Base-by-base conservation (phyloP, 2,329 filamentous ascomycete species). In the Parascedosporium putredinis region DNA sequence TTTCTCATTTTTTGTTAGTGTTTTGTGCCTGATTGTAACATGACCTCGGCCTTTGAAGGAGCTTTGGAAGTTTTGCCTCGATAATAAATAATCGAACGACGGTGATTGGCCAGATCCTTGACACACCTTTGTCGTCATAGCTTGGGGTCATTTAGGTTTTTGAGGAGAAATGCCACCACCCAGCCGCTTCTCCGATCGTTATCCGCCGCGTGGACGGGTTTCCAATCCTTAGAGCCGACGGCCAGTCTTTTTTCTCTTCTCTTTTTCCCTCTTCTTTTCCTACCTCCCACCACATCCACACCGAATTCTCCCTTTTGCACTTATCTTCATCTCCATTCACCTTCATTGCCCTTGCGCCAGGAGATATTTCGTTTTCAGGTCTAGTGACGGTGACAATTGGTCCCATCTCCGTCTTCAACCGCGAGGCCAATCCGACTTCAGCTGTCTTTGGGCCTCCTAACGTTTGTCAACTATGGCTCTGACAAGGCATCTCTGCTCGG, bases 401-500 rank as follows among this genome's bases (percentile, higher is more conserved):
- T 20, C 23, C 45, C 36, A 44, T 46, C 25, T 29, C 24, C 25
- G 36, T 27, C 20, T 24, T 29, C 43, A 29, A 36, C 43, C 43
- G n/a, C n/a, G n/a, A n/a, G n/a, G 49, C 31, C 25, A 29, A 36
- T 20, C 44, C 23, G 12, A 45, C n/a, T 20, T 36, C 12, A 42
- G 14, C 20, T 23, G 29, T 7, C 20, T 18, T 23, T 33, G 44
- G 16, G 27, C 31, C 48, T 46, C 45, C 23, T 48, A 14, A 22
- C 47, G 31, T 23, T 23, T 24, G 47, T 48, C 29, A 48, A 51
- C 44, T 47, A 53, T 52, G 51, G 86, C 86, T 82, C 74, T 86
- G 73, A 81, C 79, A 63, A 79, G 82, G 65, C 76, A 74, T 81
- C 84, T 74, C 72, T 83, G 69, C 73, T 83, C 74, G 80, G 79